Percentiles rank a stretch among this genome's conserved stretches.
Conservation (phyloP, 2,329 filamentous ascomycete genomes). For the Cercospora citrullina region DNA sequence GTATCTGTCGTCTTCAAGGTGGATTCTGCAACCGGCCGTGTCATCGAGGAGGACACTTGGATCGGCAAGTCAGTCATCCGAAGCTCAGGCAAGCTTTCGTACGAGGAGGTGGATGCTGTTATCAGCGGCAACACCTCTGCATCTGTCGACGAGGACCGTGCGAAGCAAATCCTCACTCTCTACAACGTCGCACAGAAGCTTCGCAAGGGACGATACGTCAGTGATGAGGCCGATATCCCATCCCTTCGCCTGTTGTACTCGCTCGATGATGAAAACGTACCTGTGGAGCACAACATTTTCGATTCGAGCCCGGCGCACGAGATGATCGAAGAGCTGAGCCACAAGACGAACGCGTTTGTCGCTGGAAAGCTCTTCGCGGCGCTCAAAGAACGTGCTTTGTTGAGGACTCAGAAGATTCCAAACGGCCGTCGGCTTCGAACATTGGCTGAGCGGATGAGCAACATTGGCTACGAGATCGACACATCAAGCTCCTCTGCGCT, state of each 20-base stretch:
- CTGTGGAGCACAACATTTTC: conserved; percentile 94
- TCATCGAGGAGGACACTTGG: conserved; percentile 86
- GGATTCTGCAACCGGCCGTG: conserved; percentile 73
- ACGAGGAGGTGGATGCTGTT: conserved; percentile 82
- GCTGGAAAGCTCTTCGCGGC: conserved; percentile 78
- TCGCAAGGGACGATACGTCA: conserved; percentile 78
- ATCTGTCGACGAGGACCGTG: conserved; percentile 65
- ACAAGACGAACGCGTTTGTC: conserved; percentile 88
- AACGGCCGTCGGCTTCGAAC: conserved; percentile 86
- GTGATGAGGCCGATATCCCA: conserved; percentile 74
- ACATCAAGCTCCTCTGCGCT: conserved; percentile 83
- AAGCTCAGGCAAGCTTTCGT: conserved; percentile 80
- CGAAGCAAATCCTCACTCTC: conserved; percentile 77
- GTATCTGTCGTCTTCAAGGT: conserved; percentile 93
- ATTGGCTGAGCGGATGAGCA: conserved; percentile 89
- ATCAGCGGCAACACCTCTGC: conserved; percentile 59
- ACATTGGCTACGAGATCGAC: conserved; percentile 87
- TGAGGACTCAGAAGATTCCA: conserved; percentile 81
- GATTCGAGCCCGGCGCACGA: conserved; percentile 86
- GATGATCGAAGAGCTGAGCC: conserved; percentile 89
- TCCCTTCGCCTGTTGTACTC: conserved; percentile 88
- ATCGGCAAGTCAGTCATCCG: conserved; percentile 92
- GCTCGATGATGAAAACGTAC: conserved; percentile 96
- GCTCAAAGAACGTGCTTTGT: conserved; percentile 86
- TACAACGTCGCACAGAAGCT: conserved; percentile 84